Conservation (phyloP, 2,329 filamentous ascomycete species). For the Pestalotiopsis sp. region DNA sequence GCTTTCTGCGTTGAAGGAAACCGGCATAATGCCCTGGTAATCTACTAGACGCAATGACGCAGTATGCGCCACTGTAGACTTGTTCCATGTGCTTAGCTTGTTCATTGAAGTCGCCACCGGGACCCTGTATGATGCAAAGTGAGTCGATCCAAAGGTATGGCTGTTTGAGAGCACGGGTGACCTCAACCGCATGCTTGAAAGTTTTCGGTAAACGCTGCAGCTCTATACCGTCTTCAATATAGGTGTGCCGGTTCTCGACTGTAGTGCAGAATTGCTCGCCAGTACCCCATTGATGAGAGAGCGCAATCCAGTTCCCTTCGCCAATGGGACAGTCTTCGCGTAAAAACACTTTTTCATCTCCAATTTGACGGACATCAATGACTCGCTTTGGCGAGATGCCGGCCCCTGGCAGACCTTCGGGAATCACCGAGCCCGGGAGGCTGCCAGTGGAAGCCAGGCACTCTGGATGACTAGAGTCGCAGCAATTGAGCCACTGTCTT, state of each 20-base stretch:
- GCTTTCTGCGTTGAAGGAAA: constrained; percentile 20
- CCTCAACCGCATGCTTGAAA: not conserved
- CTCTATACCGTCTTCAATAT: not conserved
- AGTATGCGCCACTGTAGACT: constrained; percentile 30
- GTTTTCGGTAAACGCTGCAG: not conserved
- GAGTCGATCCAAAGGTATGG: not conserved
- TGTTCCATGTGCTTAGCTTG: constrained; percentile 30
- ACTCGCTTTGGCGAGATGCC: not conserved
- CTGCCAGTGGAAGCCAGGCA: not conserved
- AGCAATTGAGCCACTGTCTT: not conserved
- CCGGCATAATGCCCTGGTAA: constrained; percentile 8
- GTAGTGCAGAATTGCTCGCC: not conserved
- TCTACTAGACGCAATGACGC: constrained; percentile 26
- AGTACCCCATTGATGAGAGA: not conserved
- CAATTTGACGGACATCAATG: not conserved
- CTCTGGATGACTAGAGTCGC: not conserved
- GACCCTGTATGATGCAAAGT: too few species aligned
- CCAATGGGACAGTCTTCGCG: not conserved
- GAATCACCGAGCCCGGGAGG: too few species aligned
- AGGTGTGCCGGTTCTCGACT: not conserved
- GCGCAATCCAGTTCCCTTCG: not conserved
- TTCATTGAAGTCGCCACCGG: constrained; percentile 18
- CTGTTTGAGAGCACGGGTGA: not conserved
- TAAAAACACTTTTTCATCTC: not conserved
- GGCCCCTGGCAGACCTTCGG: too few species aligned